Percentiles rank a stretch among this genome's conserved stretches.
Evolutionary conservation across 2,329 filamentous ascomycete species (phyloP).

Genomic region (Verticillium tricorpus): DNA sequence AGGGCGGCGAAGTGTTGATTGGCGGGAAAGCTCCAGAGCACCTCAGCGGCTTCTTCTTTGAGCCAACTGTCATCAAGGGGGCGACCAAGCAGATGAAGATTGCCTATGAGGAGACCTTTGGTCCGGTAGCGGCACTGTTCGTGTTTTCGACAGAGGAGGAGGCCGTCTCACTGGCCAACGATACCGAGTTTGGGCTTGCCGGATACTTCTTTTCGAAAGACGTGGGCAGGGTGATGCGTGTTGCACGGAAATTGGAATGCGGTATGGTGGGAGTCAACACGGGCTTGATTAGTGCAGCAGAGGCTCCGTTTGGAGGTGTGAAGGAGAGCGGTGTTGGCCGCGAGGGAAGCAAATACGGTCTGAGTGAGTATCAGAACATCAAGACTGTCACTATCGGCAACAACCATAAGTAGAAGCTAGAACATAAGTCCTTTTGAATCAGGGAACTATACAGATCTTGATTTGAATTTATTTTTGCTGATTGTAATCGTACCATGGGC

Average conservation of each 20-base stretch:
- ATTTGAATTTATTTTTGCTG: too few relatives aligned
- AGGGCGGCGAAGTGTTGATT: slow-evolving; percentile 53
- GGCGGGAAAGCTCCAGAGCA: slow-evolving; percentile 55
- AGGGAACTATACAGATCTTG: too few relatives aligned
- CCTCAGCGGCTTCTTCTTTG: slow-evolving; percentile 63
- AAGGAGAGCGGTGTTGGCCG: slow-evolving; percentile 26
- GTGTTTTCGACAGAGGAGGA: slow-evolving; percentile 66
- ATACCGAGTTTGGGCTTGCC: slow-evolving; percentile 63
- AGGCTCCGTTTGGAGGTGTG: slow-evolving; percentile 23
- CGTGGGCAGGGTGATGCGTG: slow-evolving; percentile 33
- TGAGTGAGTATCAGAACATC: slow-evolving; percentile 7
- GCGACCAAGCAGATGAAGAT: slow-evolving; percentile 65
- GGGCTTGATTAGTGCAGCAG: slow-evolving; percentile 18
- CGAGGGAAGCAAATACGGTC: not conserved
- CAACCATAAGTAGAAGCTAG: not conserved
- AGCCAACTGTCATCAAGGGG: slow-evolving; percentile 64
- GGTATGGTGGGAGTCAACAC: slow-evolving; percentile 31
- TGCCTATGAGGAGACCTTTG: slow-evolving; percentile 67
- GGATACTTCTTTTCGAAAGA: slow-evolving; percentile 64
- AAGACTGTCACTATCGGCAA: slow-evolving; percentile 7
- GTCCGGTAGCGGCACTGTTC: slow-evolving; percentile 65
- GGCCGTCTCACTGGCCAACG: slow-evolving; percentile 62
- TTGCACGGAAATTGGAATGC: slow-evolving; percentile 44
- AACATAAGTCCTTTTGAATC: too few relatives aligned
- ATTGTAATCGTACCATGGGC: too few relatives aligned